Percentiles rank a stretch among this genome's conserved stretches.
Conservation (phyloP, 75 land plant genomes). For the Picea glauca region DNA sequence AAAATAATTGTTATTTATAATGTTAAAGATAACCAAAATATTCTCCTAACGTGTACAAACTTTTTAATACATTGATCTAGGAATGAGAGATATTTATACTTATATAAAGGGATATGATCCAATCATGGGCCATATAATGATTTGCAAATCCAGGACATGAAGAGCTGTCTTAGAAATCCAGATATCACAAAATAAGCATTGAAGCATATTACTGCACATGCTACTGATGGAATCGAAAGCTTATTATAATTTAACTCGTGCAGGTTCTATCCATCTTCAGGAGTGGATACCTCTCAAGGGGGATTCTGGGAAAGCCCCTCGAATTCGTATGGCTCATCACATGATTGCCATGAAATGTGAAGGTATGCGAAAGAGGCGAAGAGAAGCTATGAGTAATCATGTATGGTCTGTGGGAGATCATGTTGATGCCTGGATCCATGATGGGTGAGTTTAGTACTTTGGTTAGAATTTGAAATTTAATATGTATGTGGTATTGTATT, state of each 20-base stretch:
- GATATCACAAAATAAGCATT: too few relatives aligned
- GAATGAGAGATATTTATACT: too few relatives aligned
- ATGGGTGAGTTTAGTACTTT: conserved; percentile 44
- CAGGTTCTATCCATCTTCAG: conserved; percentile 47
- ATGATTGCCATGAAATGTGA: conserved; percentile 34
- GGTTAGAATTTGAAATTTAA: too few relatives aligned
- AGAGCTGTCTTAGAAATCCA: too few relatives aligned
- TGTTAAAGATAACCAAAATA: too few relatives aligned
- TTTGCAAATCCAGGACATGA: too few relatives aligned
- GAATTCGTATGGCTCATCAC: conserved; percentile 60
- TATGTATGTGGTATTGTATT: too few relatives aligned
- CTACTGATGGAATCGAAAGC: too few relatives aligned
- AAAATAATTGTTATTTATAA: neutral
- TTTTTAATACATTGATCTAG: too few relatives aligned
- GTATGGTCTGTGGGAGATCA: conserved; percentile 80
- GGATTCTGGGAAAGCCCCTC: conserved; percentile 43
- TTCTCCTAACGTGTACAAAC: neutral
- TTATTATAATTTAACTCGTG: neutral
- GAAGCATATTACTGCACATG: too few relatives aligned
- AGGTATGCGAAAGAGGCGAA: conserved; percentile 72
- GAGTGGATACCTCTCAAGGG: conserved; percentile 69
- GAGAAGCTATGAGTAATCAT: conserved; percentile 50
- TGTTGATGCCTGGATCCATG: conserved; percentile 77
- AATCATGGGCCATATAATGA: neutral
- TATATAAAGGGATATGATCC: neutral